phyloP scores from a whole-genome alignment of 148 eudicot species.

The Rhododendron kiyosumense region DNA sequence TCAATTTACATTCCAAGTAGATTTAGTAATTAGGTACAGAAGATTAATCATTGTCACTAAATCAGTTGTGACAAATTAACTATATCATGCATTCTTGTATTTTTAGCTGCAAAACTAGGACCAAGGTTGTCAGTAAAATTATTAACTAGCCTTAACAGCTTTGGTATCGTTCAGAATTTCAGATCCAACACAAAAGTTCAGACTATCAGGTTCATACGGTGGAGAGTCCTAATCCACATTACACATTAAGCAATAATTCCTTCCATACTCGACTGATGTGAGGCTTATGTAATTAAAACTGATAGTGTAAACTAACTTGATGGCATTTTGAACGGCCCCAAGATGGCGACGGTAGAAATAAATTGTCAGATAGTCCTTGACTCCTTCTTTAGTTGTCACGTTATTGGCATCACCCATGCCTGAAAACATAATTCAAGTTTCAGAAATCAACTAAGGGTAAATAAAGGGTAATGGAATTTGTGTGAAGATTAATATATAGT shows the following conservation, averaged over 20 bases:
- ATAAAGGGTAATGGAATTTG: no score
- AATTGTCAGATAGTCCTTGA: constrained; percentile 15
- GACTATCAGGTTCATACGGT: no score
- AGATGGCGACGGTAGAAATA: constrained; percentile 15
- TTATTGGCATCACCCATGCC: constrained; percentile 23
- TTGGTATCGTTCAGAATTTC: no score
- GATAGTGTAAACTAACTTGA: constrained; percentile 11
- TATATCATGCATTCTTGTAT: neutral
- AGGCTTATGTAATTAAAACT: neutral
- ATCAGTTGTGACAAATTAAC: neutral
- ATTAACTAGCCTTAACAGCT: no score
- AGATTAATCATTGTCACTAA: neutral
- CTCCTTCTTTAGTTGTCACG: neutral
- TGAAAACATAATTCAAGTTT: constrained; percentile 1
- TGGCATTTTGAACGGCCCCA: constrained; percentile 12
- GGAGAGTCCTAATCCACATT: no score
- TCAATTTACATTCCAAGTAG: neutral
- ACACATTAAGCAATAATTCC: neutral
- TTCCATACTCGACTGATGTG: neutral
- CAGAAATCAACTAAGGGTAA: neutral
- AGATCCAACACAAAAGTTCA: no score
- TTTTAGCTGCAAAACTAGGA: neutral
- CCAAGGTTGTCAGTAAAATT: no score
- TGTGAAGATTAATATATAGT: neutral
- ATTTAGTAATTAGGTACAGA: neutral